Evolutionary conservation across 768 basidiomycete genomes (phyloP).

Genomic region (Symmetrospora coprosmae): DNA sequence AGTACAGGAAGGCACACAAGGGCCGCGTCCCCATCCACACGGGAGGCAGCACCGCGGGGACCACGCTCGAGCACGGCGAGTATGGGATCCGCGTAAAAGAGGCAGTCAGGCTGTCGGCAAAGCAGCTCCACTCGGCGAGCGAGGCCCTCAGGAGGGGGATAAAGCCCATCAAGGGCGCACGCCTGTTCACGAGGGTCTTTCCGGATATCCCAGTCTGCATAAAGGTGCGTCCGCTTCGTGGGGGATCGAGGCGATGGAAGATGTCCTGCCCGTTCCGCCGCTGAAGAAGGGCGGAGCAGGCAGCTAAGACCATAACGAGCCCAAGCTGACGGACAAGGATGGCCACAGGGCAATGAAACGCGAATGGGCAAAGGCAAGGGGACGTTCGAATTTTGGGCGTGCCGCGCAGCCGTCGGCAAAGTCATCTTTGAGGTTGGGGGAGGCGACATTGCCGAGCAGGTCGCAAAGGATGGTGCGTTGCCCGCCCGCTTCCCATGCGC

Average conservation of each 20-base stretch:
- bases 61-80: conserved; percentile 77
- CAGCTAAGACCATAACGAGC: too few species aligned
- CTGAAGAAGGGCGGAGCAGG: too few species aligned
- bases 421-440: conserved; percentile 93
- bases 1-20: conserved; percentile 78
- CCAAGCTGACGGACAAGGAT: neutral
- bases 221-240: conserved; percentile 48
- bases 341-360: conserved; percentile 77
- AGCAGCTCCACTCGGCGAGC: conserved; percentile 73
- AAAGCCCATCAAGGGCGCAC: conserved; percentile 73
- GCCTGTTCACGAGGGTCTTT: conserved; percentile 76
- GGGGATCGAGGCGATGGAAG: neutral
- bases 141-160: conserved; percentile 78
- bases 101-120: conserved; percentile 66
- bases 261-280: too few species aligned
- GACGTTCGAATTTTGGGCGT: conserved; percentile 92
- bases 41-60: conserved; percentile 85
- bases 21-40: conserved; percentile 69
- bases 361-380: conserved; percentile 99
- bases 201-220: conserved; percentile 95
- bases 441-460: conserved; percentile 69
- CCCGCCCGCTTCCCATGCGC: conserved; percentile 8
- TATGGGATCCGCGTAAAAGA: conserved; percentile 75
- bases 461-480: conserved; percentile 70
- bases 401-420: conserved; percentile 72